Conservation (phyloP, 106 monocot species). For the Phalaenopsis aphrodite region DNA sequence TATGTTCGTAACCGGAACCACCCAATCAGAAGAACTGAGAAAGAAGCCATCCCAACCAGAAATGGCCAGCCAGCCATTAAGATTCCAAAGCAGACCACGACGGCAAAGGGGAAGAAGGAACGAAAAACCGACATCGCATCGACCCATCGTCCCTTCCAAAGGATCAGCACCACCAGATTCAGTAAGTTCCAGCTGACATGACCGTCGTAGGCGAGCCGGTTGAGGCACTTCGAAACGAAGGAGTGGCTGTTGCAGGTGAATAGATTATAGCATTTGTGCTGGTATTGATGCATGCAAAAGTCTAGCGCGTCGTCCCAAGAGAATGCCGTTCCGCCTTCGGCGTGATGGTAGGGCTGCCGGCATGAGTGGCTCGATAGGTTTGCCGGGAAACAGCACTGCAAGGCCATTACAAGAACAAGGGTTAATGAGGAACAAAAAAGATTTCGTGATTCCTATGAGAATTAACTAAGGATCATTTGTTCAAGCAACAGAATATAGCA, state of each 20-base stretch:
- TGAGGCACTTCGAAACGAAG: slow-evolving; percentile 69
- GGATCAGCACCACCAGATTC: slow-evolving; percentile 34
- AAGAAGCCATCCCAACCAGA: slow-evolving; percentile 44
- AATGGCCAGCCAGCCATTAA: slow-evolving; percentile 63
- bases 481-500: not conserved
- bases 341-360: slow-evolving; percentile 39
- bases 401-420: not conserved
- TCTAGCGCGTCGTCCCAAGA: slow-evolving; percentile 71
- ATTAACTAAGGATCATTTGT: not conserved
- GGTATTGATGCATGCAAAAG: slow-evolving; percentile 39
- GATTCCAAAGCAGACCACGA: slow-evolving; percentile 37
- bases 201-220: slow-evolving; percentile 46
- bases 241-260: slow-evolving; percentile 85
- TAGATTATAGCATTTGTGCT: slow-evolving; percentile 72
- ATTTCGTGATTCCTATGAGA: not conserved
- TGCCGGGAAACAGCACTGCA: slow-evolving; percentile 43
- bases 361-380: slow-evolving; percentile 52
- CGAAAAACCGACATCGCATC: slow-evolving; percentile 35
- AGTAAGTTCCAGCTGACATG: slow-evolving; percentile 49
- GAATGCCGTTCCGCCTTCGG: slow-evolving; percentile 43
- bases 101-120: slow-evolving; percentile 58
- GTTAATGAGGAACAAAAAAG: not conserved
- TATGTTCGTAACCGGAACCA: slow-evolving; percentile 57
- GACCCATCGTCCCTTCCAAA: slow-evolving; percentile 61
- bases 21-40: slow-evolving; percentile 54